These are phyloP conservation scores for Sisymbrium altissimum DNA, from an alignment of 345 rosid genomes.

Conservation along the genomic window DNA sequence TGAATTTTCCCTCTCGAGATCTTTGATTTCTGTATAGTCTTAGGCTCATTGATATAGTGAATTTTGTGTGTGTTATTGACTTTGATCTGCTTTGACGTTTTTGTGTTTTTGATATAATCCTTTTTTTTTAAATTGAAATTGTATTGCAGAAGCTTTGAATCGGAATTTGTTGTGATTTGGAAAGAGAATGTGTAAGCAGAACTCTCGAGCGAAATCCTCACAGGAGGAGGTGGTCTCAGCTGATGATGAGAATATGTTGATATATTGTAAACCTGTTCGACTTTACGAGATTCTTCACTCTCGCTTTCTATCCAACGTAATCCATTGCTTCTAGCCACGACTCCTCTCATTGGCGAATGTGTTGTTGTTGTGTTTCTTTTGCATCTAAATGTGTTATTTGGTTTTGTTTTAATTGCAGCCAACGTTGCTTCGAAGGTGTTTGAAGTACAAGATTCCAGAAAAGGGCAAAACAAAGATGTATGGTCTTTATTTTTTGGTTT, in stretches of 20 bases:
- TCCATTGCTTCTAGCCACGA: too few relatives aligned
- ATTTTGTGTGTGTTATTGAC: too few relatives aligned
- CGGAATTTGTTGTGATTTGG: too few relatives aligned
- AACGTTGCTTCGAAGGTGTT: conserved; percentile 63
- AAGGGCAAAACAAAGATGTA: conserved; percentile 62
- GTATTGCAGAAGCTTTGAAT: neutral
- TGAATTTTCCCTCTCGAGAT: too few relatives aligned
- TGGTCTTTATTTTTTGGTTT: neutral
- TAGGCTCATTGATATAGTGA: too few relatives aligned
- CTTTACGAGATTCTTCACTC: conserved; percentile 64
- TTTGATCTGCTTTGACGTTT: too few relatives aligned
- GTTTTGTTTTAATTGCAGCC: conserved; percentile 50
- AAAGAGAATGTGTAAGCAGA: conserved; percentile 69
- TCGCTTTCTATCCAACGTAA: conserved; percentile 62
- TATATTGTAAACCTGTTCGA: conserved; percentile 84
- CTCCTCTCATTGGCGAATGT: too few relatives aligned
- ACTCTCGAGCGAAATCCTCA: conserved; percentile 50
- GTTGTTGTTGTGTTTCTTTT: too few relatives aligned
- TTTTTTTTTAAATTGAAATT: too few relatives aligned
- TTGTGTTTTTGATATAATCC: too few relatives aligned
- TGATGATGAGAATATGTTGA: conserved; percentile 47
- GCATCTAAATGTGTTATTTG: neutral
- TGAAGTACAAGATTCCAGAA: conserved; percentile 58
- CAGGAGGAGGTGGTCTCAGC: conserved; percentile 63
- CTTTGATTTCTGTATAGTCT: too few relatives aligned